Conservation (phyloP, 495 filamentous ascomycete species). For the Usnea hakonensis region DNA sequence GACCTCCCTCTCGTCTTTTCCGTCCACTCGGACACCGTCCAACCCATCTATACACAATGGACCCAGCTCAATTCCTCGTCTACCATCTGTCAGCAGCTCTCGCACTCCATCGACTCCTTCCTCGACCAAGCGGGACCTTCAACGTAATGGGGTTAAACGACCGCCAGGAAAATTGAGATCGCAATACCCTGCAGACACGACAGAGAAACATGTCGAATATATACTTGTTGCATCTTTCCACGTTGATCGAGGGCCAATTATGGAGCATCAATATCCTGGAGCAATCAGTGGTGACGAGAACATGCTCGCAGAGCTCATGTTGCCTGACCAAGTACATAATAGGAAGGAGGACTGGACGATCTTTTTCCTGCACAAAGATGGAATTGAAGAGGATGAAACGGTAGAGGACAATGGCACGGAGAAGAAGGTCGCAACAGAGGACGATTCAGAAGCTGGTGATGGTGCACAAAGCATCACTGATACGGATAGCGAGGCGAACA, state of each 20-base stretch:
- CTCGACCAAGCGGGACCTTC: constrained; percentile 33
- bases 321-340: constrained; percentile 93
- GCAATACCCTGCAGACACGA: constrained; percentile 72
- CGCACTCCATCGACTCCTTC: constrained; percentile 37
- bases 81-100: constrained; percentile 44
- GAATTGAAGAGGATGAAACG: constrained; percentile 71
- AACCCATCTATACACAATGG: constrained; percentile 45
- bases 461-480: constrained; percentile 29
- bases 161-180: constrained; percentile 55
- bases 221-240: constrained; percentile 98
- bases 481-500: constrained; percentile 43
- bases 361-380: constrained; percentile 96
- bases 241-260: constrained; percentile 89
- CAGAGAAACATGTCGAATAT: constrained; percentile 95
- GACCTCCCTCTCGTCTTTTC: constrained; percentile 54
- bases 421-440: constrained; percentile 36
- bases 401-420: constrained; percentile 44
- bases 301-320: constrained; percentile 98
- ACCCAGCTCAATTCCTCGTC: constrained; percentile 47
- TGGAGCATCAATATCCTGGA: constrained; percentile 96
- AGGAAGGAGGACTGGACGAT: constrained; percentile 98
- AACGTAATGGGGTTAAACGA: constrained; percentile 19
- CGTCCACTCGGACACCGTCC: constrained; percentile 43
- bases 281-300: constrained; percentile 94
- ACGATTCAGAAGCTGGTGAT: constrained; percentile 32